phyloP scores from a whole-genome alignment of 441 rosid genomes.

The Euphorbia schlechtendalii region DNA sequence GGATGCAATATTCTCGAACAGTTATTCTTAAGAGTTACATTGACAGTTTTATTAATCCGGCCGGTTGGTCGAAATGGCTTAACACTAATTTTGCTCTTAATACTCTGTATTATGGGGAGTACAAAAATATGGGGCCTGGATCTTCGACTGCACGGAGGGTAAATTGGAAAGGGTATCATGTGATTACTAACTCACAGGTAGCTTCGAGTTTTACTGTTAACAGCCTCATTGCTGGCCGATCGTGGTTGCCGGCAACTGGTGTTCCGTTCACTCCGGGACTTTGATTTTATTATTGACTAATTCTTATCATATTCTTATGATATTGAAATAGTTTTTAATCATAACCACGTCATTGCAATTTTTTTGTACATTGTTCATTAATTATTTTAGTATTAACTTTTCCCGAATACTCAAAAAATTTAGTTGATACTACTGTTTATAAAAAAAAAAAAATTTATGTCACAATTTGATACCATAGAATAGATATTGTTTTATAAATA shows the following conservation, averaged over 20 bases:
- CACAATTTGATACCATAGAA: too few relatives aligned
- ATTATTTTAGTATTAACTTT: not conserved
- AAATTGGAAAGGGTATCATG: constrained; percentile 50
- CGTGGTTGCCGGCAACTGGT: constrained; percentile 53
- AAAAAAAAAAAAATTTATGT: too few relatives aligned
- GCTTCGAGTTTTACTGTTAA: constrained; percentile 42
- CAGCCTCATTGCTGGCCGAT: constrained; percentile 35
- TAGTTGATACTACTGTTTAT: too few relatives aligned
- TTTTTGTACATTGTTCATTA: not conserved
- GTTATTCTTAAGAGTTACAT: constrained; percentile 43
- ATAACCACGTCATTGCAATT: constrained; percentile 2
- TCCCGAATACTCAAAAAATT: too few relatives aligned
- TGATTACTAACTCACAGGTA: constrained; percentile 29
- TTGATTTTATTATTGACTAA: constrained; percentile 12
- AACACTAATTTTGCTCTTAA: constrained; percentile 47
- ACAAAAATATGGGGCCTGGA: constrained; percentile 44
- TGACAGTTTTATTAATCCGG: constrained; percentile 40
- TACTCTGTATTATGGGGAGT: constrained; percentile 56
- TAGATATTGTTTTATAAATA: too few relatives aligned
- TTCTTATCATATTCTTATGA: not conserved
- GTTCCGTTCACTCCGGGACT: constrained; percentile 42
- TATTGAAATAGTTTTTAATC: not conserved
- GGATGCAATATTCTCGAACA: constrained; percentile 58
- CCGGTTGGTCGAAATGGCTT: constrained; percentile 63
- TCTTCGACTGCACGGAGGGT: constrained; percentile 41